These are phyloP conservation scores for Aspergillus mulundensis DNA, from an alignment of 495 filamentous ascomycete genomes.

Conservation along the genomic window DNA sequence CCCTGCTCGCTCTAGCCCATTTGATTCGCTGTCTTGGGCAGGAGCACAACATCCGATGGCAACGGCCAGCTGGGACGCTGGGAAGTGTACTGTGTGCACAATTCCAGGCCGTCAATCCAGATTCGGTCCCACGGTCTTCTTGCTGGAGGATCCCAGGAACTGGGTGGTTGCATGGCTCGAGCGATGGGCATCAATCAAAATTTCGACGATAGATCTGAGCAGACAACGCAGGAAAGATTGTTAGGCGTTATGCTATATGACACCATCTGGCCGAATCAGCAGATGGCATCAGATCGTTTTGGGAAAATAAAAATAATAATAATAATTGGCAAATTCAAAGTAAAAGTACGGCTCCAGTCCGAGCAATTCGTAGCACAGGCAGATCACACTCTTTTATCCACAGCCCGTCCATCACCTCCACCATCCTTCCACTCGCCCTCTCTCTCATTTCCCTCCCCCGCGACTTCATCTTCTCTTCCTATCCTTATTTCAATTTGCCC, in stretches of 20 bases:
- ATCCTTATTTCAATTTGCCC: constrained; percentile 20
- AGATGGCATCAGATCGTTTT: constrained; percentile 3
- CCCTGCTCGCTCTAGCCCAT: background rate
- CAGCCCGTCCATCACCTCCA: constrained; percentile 24
- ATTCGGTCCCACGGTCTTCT: constrained; percentile 16
- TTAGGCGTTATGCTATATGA: constrained; percentile 9
- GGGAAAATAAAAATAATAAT: constrained; percentile 10
- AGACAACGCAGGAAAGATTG: background rate
- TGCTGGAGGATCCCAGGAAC: constrained; percentile 9
- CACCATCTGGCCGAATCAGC: constrained; percentile 13
- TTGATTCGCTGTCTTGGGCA: constrained; percentile 11
- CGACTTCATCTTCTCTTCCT: constrained; percentile 22
- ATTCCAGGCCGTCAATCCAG: background rate
- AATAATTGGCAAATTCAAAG: constrained; percentile 4
- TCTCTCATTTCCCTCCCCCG: constrained; percentile 35
- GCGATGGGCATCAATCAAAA: background rate
- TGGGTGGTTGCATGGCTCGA: background rate
- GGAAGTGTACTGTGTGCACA: constrained; percentile 1
- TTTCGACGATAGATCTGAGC: background rate
- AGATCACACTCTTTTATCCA: constrained; percentile 47
- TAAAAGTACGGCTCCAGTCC: constrained; percentile 32
- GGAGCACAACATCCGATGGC: constrained; percentile 14
- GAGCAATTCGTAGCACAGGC: constrained; percentile 35
- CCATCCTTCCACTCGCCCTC: constrained; percentile 18
- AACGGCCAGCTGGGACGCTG: background rate